Conservation (phyloP, 2,329 filamentous ascomycete species). For the Setomelanomma holmii region DNA sequence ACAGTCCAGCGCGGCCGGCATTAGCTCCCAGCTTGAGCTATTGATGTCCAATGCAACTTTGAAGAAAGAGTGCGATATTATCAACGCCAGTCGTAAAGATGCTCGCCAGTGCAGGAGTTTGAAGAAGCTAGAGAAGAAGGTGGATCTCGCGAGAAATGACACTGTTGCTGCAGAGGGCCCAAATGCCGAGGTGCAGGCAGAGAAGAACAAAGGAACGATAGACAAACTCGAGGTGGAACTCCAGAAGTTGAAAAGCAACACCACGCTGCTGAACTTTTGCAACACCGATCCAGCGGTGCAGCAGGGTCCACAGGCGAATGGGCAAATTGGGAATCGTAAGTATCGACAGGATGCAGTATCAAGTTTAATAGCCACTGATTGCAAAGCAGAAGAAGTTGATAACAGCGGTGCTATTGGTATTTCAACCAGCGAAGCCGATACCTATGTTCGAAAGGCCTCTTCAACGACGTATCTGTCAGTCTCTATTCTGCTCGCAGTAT, state of each 20-base stretch:
- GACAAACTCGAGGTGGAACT: conserved; percentile 34
- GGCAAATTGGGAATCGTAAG: not conserved
- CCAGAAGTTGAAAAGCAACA: conserved; percentile 29
- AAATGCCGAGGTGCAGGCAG: conserved; percentile 2
- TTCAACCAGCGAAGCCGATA: not conserved
- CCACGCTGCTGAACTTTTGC: conserved; percentile 34
- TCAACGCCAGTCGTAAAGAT: conserved; percentile 30
- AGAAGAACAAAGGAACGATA: conserved; percentile 24
- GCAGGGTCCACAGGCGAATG: not conserved
- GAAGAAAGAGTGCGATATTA: conserved; percentile 24
- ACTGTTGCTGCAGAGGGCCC: not conserved
- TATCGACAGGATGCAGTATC: not conserved
- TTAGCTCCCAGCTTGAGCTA: not conserved
- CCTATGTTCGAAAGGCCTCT: not conserved
- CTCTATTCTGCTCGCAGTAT: not conserved
- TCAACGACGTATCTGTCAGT: not conserved
- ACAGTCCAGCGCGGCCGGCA: not conserved
- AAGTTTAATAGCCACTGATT: not conserved
- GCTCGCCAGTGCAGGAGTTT: conserved; percentile 29
- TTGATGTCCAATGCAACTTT: conserved; percentile 20
- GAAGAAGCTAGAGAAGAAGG: conserved; percentile 25
- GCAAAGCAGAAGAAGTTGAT: not conserved
- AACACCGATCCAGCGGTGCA: not conserved
- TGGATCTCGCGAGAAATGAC: conserved; percentile 29
- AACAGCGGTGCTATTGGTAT: not conserved